These are phyloP conservation scores for Tricladium varicosporioides DNA, from an alignment of 2,329 filamentous ascomycete genomes.

Conservation along the genomic window DNA sequence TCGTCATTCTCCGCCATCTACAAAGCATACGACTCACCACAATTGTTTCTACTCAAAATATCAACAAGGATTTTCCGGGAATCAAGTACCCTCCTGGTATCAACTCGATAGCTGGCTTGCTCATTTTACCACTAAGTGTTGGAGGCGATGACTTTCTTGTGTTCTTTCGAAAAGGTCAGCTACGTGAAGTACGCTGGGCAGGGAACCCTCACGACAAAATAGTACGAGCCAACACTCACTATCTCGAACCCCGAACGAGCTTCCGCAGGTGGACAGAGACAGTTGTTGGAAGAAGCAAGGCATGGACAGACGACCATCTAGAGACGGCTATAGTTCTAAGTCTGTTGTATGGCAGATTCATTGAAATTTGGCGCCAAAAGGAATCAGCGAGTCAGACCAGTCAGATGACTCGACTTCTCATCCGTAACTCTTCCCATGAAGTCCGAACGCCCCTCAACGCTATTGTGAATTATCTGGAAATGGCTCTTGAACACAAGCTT, in stretches of 20 bases:
- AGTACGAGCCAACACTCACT: slow-evolving; percentile 16
- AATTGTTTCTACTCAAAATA: slow-evolving; percentile 17
- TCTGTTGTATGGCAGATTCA: slow-evolving; percentile 26
- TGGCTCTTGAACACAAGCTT: slow-evolving; percentile 22
- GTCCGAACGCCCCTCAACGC: slow-evolving; percentile 25
- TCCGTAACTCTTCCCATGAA: slow-evolving; percentile 26
- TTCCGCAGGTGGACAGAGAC: slow-evolving; percentile 25
- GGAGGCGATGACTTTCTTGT: slow-evolving; percentile 26
- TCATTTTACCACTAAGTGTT: slow-evolving; percentile 24
- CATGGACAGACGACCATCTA: slow-evolving; percentile 27
- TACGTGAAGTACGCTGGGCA: slow-evolving; percentile 22
- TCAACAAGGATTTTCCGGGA: slow-evolving; percentile 22
- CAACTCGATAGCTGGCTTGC: slow-evolving; percentile 19
- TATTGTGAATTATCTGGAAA: slow-evolving; percentile 26
- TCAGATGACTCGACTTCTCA: slow-evolving; percentile 19
- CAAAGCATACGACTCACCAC: slow-evolving; percentile 17
- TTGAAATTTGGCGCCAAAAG: slow-evolving; percentile 27
- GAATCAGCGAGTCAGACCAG: slow-evolving; percentile 18
- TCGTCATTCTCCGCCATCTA: slow-evolving; percentile 22
- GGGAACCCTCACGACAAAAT: slow-evolving; percentile 26
- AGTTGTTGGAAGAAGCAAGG: slow-evolving; percentile 18
- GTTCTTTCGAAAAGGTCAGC: slow-evolving; percentile 23
- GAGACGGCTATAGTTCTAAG: slow-evolving; percentile 25
- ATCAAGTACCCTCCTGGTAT: slow-evolving; percentile 19
- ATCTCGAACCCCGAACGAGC: slow-evolving; percentile 25